Conservation (phyloP, 2,329 filamentous ascomycete genomes). For the Aureobasidium leucospermi region DNA sequence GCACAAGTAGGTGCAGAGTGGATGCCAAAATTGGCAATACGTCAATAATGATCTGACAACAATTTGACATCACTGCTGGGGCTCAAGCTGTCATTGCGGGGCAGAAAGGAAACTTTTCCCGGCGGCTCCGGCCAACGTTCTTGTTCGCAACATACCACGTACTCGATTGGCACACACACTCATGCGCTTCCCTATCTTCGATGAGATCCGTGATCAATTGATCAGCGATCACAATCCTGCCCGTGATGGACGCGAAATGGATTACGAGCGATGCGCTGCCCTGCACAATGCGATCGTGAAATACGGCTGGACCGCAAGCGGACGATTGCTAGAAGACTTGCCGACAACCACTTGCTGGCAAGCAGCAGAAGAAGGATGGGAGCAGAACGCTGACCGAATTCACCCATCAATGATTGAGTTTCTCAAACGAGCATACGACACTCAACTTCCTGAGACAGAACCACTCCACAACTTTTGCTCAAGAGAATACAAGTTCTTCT, state of each 20-base stretch:
- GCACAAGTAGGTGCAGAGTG: background rate
- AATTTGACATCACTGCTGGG: background rate
- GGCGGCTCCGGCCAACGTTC: too few species aligned
- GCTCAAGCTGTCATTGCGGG: background rate
- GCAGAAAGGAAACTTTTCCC: too few species aligned
- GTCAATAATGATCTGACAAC: background rate
- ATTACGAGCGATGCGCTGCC: background rate
- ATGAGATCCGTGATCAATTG: background rate
- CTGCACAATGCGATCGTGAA: background rate
- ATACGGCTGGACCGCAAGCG: background rate
- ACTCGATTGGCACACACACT: too few species aligned
- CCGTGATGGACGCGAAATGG: background rate
- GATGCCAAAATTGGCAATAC: background rate
- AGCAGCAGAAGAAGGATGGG: background rate
- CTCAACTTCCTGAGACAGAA: background rate
- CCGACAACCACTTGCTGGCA: background rate
- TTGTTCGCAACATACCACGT: too few species aligned
- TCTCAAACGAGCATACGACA: background rate
- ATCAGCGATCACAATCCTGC: background rate
- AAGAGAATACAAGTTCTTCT: background rate
- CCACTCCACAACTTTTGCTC: background rate
- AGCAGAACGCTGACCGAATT: background rate
- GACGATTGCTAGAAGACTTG: background rate
- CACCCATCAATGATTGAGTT: background rate
- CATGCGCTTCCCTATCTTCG: background rate